Percentiles rank a stretch among this genome's conserved stretches.
Conservation (phyloP, 2,329 filamentous ascomycete species). For the Botrytis aclada region DNA sequence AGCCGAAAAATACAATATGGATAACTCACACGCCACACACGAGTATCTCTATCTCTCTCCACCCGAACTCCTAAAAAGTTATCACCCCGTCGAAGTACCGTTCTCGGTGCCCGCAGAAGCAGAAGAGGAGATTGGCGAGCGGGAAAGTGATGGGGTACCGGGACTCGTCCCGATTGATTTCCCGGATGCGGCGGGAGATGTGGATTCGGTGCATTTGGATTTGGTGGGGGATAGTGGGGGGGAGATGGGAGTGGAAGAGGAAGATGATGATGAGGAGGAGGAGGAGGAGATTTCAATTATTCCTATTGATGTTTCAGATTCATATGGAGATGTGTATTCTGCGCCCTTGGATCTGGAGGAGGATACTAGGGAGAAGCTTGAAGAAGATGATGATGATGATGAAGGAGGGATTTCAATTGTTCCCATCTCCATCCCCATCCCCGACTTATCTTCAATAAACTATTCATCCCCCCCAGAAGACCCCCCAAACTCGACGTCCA, state of each 20-base stretch:
- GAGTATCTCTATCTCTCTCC: background rate
- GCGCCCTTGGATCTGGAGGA: no score
- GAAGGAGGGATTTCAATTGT: background rate
- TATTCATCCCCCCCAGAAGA: background rate
- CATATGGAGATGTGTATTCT: no score
- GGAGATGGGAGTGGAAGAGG: no score
- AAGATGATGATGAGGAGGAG: no score
- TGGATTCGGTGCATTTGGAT: rapidly evolving
- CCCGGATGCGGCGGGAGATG: background rate
- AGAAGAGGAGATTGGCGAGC: background rate
- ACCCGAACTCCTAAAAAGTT: background rate
- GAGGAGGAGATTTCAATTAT: no score
- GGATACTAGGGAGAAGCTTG: no score
- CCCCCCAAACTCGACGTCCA: rapidly evolving
- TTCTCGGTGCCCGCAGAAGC: background rate
- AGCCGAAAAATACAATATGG: background rate
- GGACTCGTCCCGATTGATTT: background rate
- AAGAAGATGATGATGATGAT: no score
- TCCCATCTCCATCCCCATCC: background rate
- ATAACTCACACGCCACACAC: background rate
- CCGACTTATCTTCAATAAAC: background rate
- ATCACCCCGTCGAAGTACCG: background rate
- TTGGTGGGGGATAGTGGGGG: no score
- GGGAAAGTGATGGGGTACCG: background rate
- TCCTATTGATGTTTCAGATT: no score